Percentiles rank a stretch among this genome's conserved stretches.
Conservation (phyloP, 2,329 filamentous ascomycete genomes). For the Colletotrichum sansevieriae region DNA sequence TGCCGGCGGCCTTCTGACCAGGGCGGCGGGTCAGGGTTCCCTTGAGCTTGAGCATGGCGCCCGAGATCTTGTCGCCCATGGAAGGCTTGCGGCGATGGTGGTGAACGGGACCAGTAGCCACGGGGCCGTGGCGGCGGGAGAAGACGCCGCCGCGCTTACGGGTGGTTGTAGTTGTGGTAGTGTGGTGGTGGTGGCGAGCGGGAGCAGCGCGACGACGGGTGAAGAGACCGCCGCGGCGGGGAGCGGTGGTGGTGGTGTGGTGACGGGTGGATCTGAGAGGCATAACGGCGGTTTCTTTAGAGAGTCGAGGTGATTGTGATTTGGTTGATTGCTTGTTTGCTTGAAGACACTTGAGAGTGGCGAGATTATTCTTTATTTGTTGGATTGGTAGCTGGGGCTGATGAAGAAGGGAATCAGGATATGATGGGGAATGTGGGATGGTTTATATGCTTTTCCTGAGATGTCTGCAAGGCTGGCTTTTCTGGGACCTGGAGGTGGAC, state of each 20-base stretch:
- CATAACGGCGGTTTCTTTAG: conserved; percentile 47
- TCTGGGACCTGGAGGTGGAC: background rate
- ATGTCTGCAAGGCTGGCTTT: conserved; percentile 1
- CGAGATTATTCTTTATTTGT: conserved; percentile 18
- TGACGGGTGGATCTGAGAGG: conserved; percentile 47
- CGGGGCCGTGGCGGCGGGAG: conserved; percentile 49
- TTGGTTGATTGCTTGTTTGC: conserved; percentile 12
- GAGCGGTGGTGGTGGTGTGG: conserved; percentile 42
- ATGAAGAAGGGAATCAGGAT: background rate
- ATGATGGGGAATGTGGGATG: conserved; percentile 14
- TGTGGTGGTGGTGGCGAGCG: conserved; percentile 43
- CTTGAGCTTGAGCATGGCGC: conserved; percentile 80
- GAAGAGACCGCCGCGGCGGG: conserved; percentile 38
- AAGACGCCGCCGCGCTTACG: conserved; percentile 58
- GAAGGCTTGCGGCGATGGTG: conserved; percentile 77
- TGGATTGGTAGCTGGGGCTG: conserved; percentile 29
- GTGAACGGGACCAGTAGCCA: conserved; percentile 55
- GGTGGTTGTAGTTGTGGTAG: conserved; percentile 51
- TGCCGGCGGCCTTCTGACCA: conserved; percentile 76
- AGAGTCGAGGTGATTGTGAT: background rate
- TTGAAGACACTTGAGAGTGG: conserved; percentile 25
- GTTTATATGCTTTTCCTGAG: conserved; percentile 38
- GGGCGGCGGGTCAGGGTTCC: conserved; percentile 77
- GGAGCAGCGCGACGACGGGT: conserved; percentile 46
- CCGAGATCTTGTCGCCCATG: conserved; percentile 82